Conservation (phyloP, 1,284 basidiomycete species). For the Papiliotrema laurentii region DNA sequence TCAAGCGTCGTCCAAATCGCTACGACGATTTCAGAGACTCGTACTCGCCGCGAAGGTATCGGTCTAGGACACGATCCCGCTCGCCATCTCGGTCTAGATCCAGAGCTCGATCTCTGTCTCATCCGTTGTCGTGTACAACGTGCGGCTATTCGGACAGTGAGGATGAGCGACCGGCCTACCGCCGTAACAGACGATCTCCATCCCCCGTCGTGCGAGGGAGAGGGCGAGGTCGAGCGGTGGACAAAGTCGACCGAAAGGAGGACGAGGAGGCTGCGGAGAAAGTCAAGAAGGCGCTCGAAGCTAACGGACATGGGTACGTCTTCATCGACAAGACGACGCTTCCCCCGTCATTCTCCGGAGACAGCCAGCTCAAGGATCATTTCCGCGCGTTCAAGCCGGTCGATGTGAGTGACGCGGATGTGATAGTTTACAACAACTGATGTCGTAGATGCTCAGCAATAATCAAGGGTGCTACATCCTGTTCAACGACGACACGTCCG, state of each 20-base stretch:
- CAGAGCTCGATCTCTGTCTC: slow-evolving; percentile 17
- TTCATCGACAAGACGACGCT: slow-evolving; percentile 35
- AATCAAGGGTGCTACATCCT: slow-evolving; percentile 43
- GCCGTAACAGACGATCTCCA: slow-evolving; percentile 11
- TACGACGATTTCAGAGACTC: slow-evolving; percentile 11
- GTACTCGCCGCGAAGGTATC: slow-evolving; percentile 13
- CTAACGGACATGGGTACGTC: slow-evolving; percentile 35
- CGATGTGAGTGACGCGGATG: slow-evolving; percentile 18
- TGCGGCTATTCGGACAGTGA: slow-evolving; percentile 31
- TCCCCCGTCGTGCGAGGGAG: slow-evolving; percentile 10
- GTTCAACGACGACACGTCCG: slow-evolving; percentile 30
- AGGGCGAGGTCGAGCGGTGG: neutral
- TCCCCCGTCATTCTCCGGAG: slow-evolving; percentile 18
- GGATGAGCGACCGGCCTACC: slow-evolving; percentile 25
- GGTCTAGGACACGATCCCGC: slow-evolving; percentile 19
- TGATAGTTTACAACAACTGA: slow-evolving; percentile 1
- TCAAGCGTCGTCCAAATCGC: slow-evolving; percentile 4
- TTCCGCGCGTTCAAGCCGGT: slow-evolving; percentile 43
- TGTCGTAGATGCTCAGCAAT: slow-evolving; percentile 26
- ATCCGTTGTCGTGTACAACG: slow-evolving; percentile 16
- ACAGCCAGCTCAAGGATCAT: slow-evolving; percentile 34
- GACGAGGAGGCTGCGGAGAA: slow-evolving; percentile 27
- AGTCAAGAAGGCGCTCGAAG: slow-evolving; percentile 25
- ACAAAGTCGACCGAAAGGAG: slow-evolving; percentile 13
- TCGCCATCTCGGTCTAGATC: slow-evolving; percentile 20